A percentile compares a stretch with the other conserved stretches of the same genome.
Conservation (phyloP, 163 green algal genomes). For the Chlamydomonas reinhardtii region DNA sequence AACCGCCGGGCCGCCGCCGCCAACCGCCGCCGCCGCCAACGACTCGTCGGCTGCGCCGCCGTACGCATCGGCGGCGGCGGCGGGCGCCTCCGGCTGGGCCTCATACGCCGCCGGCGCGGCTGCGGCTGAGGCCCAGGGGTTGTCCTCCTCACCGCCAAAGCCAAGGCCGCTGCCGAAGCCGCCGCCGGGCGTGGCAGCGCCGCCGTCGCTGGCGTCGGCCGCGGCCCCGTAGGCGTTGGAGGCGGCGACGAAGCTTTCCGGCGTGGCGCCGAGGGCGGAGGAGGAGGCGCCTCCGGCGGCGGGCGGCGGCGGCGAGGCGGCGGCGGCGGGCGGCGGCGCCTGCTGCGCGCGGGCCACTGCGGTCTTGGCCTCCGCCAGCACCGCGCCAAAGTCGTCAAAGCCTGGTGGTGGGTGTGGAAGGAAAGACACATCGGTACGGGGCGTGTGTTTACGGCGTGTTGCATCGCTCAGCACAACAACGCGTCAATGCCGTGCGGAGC, state of each 20-base stretch:
- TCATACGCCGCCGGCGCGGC: not conserved
- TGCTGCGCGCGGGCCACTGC: conserved; percentile 15
- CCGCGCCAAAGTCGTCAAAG: conserved; percentile 53
- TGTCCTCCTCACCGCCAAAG: too few species aligned
- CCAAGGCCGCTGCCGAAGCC: not conserved
- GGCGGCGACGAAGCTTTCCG: not conserved
- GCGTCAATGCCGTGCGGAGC: too few species aligned
- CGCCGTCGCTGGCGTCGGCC: not conserved
- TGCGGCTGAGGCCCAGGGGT: too few species aligned
- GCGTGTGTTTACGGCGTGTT: too few species aligned
- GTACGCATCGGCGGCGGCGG: not conserved
- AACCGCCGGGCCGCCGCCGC: not conserved
- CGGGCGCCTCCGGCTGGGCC: not conserved
- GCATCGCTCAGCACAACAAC: too few species aligned
- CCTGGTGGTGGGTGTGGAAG: not conserved
- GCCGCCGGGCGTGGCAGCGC: not conserved
- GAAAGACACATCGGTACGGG: too few species aligned
- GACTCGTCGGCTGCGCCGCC: not conserved
- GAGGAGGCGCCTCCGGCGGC: not conserved
- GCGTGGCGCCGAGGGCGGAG: not conserved
- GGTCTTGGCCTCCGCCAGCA: conserved; percentile 31
- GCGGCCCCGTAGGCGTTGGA: too few species aligned
- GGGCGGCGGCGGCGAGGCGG: not conserved
- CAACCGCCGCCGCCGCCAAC: not conserved
- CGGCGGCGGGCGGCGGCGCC: not conserved